Base-by-base conservation (phyloP, 2,329 filamentous ascomycete species). In the Monosporascus sp. region DNA sequence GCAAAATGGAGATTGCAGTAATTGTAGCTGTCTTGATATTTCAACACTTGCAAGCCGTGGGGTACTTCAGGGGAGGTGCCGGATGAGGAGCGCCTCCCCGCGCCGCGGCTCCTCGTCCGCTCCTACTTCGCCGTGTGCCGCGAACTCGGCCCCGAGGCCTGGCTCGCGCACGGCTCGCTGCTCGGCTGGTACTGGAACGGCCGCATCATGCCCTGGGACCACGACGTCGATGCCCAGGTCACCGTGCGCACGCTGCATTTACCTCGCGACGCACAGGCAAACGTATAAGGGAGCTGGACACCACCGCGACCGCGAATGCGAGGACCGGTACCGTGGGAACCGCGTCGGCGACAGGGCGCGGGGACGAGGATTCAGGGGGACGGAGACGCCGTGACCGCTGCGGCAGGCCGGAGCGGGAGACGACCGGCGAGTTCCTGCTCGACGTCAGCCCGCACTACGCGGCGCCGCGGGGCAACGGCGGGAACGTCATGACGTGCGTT, bases 181-280 rank as follows among this genome's bases (percentile, higher is more conserved):
- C 74, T 95, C 22, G 90, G 89, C 14, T 95, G 90, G 90, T 94
- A 88, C 88, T 95, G 90, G 90, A 93, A 90, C 67, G 80, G 76
- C 43, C 72, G 83, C 71, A 84, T 89, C 65, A 83, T 92, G 73
- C 88, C 89, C 1, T 92, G 89, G 89, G 89, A 94, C 69, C 88
- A 85, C 74, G 90, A 95, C 68, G 75, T 94, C 46, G 90, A 95
- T 69, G 88, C 89, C 0, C 90, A 94, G 71, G 84, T 94, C 27
- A 82, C 84, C 18, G 80, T 79, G 52, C 73, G 76, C 35, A 91
- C 89, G 1, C 76, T 94, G 46, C 69, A 75, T n/a, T 37, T 83
- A 83, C 68, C 74, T 94, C 25, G 87, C 88, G 2, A 75, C 77
- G 39, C 79, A 88, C 69, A 71, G 74, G 27, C 89, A 83, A 67